Percentiles rank a stretch among this genome's conserved stretches.
These are phyloP conservation scores for Calophaca sinica DNA, from an alignment of 306 rosid genomes.

Conservation along the genomic window DNA sequence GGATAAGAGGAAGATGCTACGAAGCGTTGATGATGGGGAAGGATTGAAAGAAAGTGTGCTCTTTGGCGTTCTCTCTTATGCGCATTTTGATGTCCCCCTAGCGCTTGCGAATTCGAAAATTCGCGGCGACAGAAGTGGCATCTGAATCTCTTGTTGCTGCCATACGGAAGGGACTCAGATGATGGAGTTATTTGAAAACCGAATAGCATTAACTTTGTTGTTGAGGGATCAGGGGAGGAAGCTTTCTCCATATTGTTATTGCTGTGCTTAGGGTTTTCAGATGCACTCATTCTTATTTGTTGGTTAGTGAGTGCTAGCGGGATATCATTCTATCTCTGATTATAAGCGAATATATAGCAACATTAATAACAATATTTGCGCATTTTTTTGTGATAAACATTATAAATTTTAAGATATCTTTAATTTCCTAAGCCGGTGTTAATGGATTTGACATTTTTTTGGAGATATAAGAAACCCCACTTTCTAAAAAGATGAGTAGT, in stretches of 20 bases:
- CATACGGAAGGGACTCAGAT: background rate
- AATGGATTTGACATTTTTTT: too few relatives aligned
- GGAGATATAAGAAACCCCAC: too few relatives aligned
- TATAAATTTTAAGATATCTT: too few relatives aligned
- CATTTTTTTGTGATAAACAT: too few relatives aligned
- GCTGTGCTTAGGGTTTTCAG: constrained; percentile 8
- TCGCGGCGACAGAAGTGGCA: constrained; percentile 45
- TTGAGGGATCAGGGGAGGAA: background rate
- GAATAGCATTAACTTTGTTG: constrained; percentile 36
- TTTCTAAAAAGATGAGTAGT: too few relatives aligned
- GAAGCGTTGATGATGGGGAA: constrained; percentile 30
- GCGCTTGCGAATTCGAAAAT: constrained; percentile 49
- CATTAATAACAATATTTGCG: too few relatives aligned
- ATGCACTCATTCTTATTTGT: background rate
- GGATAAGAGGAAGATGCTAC: background rate
- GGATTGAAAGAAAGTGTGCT: constrained; percentile 32
- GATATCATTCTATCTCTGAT: background rate
- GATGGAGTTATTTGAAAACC: constrained; percentile 38
- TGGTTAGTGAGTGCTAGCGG: background rate
- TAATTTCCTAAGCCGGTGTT: too few relatives aligned
- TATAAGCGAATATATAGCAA: too few relatives aligned
- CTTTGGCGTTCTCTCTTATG: constrained; percentile 50
- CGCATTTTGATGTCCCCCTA: constrained; percentile 59
- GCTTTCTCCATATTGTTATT: background rate
- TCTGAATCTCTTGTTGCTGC: constrained; percentile 23